Evolutionary conservation across 2,329 filamentous ascomycete species (phyloP).

Genomic region (Penicillium fuscoglaucum): DNA sequence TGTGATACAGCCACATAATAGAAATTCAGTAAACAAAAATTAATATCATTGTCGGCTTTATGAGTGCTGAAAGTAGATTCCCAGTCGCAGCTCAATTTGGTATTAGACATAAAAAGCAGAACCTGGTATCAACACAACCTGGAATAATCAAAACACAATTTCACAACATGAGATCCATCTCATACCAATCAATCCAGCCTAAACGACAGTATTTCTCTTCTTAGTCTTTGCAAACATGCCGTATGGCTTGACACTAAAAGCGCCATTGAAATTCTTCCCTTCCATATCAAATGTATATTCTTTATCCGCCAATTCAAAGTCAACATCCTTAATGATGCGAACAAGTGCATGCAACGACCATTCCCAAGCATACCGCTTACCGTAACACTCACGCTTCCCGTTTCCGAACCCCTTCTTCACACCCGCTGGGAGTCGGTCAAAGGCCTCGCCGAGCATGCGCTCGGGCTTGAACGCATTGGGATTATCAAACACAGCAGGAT

Average conservation of each 20-base stretch:
- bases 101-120: neutral
- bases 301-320: constrained; percentile 63
- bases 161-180: neutral
- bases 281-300: constrained; percentile 33
- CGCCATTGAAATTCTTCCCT: constrained; percentile 46
- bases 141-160: neutral
- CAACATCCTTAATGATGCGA: constrained; percentile 68
- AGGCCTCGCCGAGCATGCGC: constrained; percentile 69
- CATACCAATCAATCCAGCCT: neutral
- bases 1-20: neutral
- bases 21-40: neutral
- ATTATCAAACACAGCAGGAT: constrained; percentile 65
- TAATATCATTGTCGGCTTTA: neutral
- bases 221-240: constrained; percentile 5
- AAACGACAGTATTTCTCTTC: neutral
- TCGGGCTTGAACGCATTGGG: constrained; percentile 68
- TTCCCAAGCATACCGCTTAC: constrained; percentile 71
- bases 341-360: constrained; percentile 64
- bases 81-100: neutral
- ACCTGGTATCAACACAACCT: neutral
- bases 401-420: constrained; percentile 74
- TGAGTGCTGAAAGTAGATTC: neutral
- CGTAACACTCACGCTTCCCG: constrained; percentile 69
- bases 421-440: constrained; percentile 62
- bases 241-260: constrained; percentile 20